phyloP scores from a whole-genome alignment of 2,329 filamentous ascomycete genomes.

The Colletotrichum neosansevieriae region DNA sequence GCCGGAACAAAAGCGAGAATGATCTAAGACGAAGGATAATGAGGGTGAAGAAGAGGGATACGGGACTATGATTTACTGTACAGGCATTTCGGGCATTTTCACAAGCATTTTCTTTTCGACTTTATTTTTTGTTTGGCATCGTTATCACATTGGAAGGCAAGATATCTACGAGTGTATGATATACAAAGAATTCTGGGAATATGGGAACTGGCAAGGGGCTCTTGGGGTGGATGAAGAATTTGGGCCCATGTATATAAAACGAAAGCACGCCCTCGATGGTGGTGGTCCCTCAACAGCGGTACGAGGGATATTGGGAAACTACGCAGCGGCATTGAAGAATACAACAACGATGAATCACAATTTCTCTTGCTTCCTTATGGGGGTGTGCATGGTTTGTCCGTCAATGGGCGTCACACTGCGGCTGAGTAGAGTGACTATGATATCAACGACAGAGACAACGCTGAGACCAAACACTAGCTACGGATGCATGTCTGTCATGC shows the following conservation, averaged over 20 bases:
- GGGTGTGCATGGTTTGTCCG: no score
- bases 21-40: constrained; percentile 16
- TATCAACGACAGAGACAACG: no score
- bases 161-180: constrained; percentile 37
- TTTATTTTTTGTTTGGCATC: not conserved
- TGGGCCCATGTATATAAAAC: constrained; percentile 16
- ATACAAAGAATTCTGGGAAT: constrained; percentile 1
- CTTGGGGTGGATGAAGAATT: constrained; percentile 2
- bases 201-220: not conserved
- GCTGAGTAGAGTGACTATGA: no score
- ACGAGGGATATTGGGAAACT: no score
- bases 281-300: no score
- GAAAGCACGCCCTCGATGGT: constrained; percentile 4
- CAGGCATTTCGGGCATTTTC: constrained; percentile 30
- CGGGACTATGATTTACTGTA: constrained; percentile 20
- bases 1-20: not conserved
- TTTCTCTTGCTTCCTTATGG: no score
- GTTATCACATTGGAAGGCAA: not conserved
- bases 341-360: not conserved
- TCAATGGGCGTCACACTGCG: no score
- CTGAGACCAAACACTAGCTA: no score
- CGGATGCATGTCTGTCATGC: no score
- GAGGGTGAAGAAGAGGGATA: constrained; percentile 19
- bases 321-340: no score
- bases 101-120: constrained; percentile 7